phyloP scores from a whole-genome alignment of 768 basidiomycete species.

The Hericium coralloides region DNA sequence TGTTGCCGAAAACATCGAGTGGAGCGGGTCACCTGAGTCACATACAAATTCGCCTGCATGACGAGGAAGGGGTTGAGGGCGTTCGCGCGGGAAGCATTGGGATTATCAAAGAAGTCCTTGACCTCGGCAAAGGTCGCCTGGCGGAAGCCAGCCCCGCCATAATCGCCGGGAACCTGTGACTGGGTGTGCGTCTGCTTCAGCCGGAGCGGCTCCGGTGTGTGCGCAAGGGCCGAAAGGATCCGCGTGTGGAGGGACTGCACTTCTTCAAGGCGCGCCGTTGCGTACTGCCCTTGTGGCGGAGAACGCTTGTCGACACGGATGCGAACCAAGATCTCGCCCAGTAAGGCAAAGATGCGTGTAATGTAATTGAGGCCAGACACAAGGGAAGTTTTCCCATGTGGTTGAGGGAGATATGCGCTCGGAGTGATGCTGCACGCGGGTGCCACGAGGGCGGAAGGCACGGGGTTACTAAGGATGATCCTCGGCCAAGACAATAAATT shows the following conservation, averaged over 20 bases:
- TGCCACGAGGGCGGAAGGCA: background rate
- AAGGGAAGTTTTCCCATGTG: slow-evolving; percentile 77
- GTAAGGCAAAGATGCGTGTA: slow-evolving; percentile 76
- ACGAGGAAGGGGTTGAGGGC: slow-evolving; percentile 87
- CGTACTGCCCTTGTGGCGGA: slow-evolving; percentile 78
- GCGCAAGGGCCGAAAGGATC: slow-evolving; percentile 63
- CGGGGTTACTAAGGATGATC: slow-evolving; percentile 7
- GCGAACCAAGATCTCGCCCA: slow-evolving; percentile 81
- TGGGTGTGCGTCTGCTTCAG: slow-evolving; percentile 50
- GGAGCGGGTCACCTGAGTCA: slow-evolving; percentile 60
- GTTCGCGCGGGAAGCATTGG: slow-evolving; percentile 76
- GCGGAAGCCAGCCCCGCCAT: slow-evolving; percentile 62
- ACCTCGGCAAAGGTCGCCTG: slow-evolving; percentile 84
- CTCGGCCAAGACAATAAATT: slow-evolving; percentile 11
- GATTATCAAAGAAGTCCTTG: slow-evolving; percentile 87
- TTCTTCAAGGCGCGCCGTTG: slow-evolving; percentile 77
- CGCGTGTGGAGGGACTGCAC: slow-evolving; percentile 72
- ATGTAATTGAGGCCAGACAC: slow-evolving; percentile 84
- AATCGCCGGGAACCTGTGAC: slow-evolving; percentile 45
- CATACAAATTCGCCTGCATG: slow-evolving; percentile 87
- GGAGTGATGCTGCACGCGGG: slow-evolving; percentile 58
- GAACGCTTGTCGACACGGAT: slow-evolving; percentile 83
- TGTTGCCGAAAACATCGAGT: background rate
- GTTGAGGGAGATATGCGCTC: slow-evolving; percentile 75
- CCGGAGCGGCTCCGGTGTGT: slow-evolving; percentile 68